Percentiles rank a stretch among this genome's conserved stretches.
Conservation (phyloP, 805 yeast species). For the Candida nonsorbophila region DNA sequence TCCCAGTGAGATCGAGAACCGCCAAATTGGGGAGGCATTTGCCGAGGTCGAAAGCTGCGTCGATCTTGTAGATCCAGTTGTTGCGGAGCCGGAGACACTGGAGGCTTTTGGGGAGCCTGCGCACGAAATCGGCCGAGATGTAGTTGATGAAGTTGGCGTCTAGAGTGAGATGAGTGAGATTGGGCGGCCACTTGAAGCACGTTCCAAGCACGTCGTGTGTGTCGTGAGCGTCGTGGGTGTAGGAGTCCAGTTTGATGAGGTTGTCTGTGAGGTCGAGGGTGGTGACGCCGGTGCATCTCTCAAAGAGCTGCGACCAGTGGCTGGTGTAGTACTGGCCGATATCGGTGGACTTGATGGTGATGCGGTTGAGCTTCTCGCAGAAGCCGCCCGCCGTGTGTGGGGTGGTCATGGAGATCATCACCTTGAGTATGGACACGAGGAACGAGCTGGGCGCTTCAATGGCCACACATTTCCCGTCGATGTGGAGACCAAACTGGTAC, state of each 20-base stretch:
- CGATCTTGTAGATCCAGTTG: slow-evolving; percentile 11
- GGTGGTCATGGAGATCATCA: slow-evolving; percentile 16
- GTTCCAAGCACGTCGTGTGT: slow-evolving; percentile 13
- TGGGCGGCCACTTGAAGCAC: slow-evolving; percentile 18
- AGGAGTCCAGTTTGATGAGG: slow-evolving; percentile 11
- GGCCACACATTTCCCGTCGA: slow-evolving; percentile 22
- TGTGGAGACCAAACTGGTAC: slow-evolving; percentile 15
- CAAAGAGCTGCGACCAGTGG: slow-evolving; percentile 27
- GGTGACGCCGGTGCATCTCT: slow-evolving; percentile 14
- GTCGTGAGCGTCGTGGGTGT: slow-evolving; percentile 3
- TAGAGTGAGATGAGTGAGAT: slow-evolving; percentile 15
- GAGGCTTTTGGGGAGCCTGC: slow-evolving; percentile 22
- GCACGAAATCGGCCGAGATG: slow-evolving; percentile 14
- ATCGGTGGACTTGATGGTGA: slow-evolving; percentile 27
- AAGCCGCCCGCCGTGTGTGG: slow-evolving; percentile 10
- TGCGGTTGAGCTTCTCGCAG: slow-evolving; percentile 12
- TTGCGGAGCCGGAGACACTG: slow-evolving; percentile 16
- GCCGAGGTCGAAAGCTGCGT: slow-evolving; percentile 4
- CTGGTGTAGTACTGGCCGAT: slow-evolving; percentile 25
- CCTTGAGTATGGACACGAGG: slow-evolving; percentile 22
- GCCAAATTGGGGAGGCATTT: slow-evolving; percentile 15
- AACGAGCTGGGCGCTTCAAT: slow-evolving; percentile 28
- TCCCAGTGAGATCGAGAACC: slow-evolving; percentile 12
- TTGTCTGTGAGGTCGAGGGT: slow-evolving; percentile 22
- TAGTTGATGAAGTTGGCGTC: slow-evolving; percentile 18